A percentile compares a stretch with the other conserved stretches of the same genome.
Evolutionary conservation across 2,329 filamentous ascomycete species (phyloP).

Genomic region (Drechslerella dactyloides): DNA sequence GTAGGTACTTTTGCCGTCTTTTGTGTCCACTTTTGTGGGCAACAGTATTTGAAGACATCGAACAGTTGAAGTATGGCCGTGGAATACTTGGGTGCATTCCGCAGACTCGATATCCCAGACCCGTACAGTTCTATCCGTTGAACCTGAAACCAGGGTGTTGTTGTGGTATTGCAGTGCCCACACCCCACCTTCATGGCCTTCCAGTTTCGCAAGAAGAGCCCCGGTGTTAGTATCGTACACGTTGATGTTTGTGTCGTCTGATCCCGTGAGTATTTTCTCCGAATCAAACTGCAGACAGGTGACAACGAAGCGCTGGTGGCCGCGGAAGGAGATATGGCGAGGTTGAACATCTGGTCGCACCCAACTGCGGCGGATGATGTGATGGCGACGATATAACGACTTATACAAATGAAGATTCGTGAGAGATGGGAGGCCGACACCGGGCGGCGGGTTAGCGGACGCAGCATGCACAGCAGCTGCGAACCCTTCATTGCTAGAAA

Average conservation of each 20-base stretch:
- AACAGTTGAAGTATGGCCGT: conserved; percentile 96
- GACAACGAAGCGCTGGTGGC: conserved; percentile 93
- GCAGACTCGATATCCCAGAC: conserved; percentile 98
- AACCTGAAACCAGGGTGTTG: conserved; percentile 92
- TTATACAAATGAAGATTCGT: conserved; percentile 92
- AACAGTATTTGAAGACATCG: conserved; percentile 93
- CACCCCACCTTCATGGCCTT: conserved; percentile 94
- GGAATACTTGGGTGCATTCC: conserved; percentile 91
- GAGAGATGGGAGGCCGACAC: conserved; percentile 75
- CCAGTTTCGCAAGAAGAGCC: conserved; percentile 78
- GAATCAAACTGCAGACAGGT: conserved; percentile 97
- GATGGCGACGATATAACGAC: conserved; percentile 89
- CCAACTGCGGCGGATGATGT: conserved; percentile 90
- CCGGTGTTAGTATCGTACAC: conserved; percentile 98
- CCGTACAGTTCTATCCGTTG: conserved; percentile 95
- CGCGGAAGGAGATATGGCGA: conserved; percentile 91
- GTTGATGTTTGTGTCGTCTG: conserved; percentile 96
- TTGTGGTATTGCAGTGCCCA: conserved; percentile 98
- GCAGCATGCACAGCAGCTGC: conserved; percentile 79
- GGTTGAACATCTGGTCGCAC: conserved; percentile 82
- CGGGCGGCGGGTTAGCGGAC: conserved; percentile 65
- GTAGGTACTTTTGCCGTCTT: conserved; percentile 78
- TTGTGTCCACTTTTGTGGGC: conserved; percentile 77
- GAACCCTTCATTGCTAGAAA: conserved; percentile 51
- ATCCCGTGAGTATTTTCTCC: conserved; percentile 96